A percentile compares a stretch with the other conserved stretches of the same genome.
phyloP scores from a whole-genome alignment of 2,329 filamentous ascomycete species.

The Helminthosporium solani region DNA sequence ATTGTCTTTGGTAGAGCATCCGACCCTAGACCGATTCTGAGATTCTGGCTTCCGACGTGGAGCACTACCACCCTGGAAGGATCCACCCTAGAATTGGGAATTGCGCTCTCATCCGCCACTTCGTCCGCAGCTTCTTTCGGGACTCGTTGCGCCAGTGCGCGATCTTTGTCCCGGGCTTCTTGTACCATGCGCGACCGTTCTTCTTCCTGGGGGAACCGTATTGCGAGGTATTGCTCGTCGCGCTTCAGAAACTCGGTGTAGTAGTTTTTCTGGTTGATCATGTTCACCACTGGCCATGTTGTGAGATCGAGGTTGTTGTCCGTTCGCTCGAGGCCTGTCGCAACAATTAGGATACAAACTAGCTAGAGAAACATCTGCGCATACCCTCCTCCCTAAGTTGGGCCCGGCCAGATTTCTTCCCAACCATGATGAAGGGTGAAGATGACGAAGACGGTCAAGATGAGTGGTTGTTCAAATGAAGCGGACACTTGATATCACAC shows the following conservation, averaged over 20 bases:
- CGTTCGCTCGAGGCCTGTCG: slow-evolving; percentile 82
- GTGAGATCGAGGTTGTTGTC: slow-evolving; percentile 98
- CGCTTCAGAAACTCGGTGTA: slow-evolving; percentile 93
- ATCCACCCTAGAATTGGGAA: slow-evolving; percentile 51
- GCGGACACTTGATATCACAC: slow-evolving; percentile 33
- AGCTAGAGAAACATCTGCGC: slow-evolving; percentile 9
- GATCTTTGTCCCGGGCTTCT: slow-evolving; percentile 82
- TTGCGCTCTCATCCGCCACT: slow-evolving; percentile 31
- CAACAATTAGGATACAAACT: slow-evolving; percentile 14
- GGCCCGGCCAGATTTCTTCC: slow-evolving; percentile 65
- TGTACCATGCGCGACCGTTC: slow-evolving; percentile 80
- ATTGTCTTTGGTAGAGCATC: slow-evolving; percentile 93
- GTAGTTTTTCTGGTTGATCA: slow-evolving; percentile 99
- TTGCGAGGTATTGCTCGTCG: slow-evolving; percentile 91
- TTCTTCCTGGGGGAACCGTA: slow-evolving; percentile 85
- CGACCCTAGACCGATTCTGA: slow-evolving; percentile 91
- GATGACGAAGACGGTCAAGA: not conserved
- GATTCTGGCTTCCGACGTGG: slow-evolving; percentile 91
- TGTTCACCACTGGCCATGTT: slow-evolving; percentile 86
- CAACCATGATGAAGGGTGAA: slow-evolving; percentile 53
- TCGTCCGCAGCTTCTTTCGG: slow-evolving; percentile 44
- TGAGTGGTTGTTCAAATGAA: slow-evolving; percentile 43
- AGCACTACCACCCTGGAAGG: slow-evolving; percentile 93
- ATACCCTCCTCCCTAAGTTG: slow-evolving; percentile 61
- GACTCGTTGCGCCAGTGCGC: slow-evolving; percentile 74